Conservation (phyloP, 176 grass and related monocot genomes). For the Microstegium vimineum region DNA sequence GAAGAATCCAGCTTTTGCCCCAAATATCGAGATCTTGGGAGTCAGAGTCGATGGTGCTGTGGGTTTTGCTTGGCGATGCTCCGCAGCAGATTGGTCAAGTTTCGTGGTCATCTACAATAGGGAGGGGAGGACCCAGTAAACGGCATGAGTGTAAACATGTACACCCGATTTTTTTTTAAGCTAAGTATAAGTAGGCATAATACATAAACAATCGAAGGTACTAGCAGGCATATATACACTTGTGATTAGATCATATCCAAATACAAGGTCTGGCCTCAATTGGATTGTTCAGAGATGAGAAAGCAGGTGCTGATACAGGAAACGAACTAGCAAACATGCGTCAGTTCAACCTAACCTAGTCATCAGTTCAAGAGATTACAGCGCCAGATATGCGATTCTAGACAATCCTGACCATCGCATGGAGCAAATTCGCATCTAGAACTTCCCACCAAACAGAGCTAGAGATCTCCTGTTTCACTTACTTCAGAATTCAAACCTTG, state of each 20-base stretch:
- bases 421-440: not conserved
- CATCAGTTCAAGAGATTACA: not conserved
- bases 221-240: not conserved
- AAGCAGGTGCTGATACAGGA: not conserved
- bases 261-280: not conserved
- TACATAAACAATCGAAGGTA: not conserved
- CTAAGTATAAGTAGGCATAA: too few relatives aligned
- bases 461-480: too few relatives aligned
- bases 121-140: not conserved
- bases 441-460: not conserved
- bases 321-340: not conserved
- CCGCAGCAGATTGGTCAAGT: conserved; percentile 37
- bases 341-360: not conserved
- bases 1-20: conserved; percentile 84
- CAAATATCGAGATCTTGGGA: conserved; percentile 62
- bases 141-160: not conserved
- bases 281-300: not conserved
- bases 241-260: not conserved
- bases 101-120: conserved; percentile 53
- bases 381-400: not conserved
- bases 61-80: conserved; percentile 23
- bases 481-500: too few relatives aligned
- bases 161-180: not conserved
- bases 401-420: not conserved
- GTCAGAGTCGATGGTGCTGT: not conserved